Percentiles rank a stretch among this genome's conserved stretches.
Conservation (phyloP, 2,329 filamentous ascomycete genomes). For the Colletotrichum endophyticum region DNA sequence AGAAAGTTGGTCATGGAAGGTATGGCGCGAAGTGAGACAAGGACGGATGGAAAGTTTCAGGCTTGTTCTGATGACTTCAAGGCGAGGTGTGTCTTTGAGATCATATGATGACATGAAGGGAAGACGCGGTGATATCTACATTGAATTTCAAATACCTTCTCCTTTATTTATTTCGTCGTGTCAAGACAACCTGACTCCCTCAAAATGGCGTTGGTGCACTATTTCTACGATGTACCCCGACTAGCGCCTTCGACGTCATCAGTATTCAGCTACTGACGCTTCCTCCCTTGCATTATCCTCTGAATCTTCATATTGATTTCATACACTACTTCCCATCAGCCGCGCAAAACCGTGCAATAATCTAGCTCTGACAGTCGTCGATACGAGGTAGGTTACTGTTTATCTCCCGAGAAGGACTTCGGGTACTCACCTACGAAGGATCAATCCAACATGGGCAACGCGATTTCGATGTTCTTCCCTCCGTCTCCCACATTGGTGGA, state of each 20-base stretch:
- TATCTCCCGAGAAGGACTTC: background rate
- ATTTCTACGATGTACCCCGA: background rate
- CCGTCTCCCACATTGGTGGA: background rate
- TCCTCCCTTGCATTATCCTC: background rate
- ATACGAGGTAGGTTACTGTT: fast-evolving
- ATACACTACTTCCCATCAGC: background rate
- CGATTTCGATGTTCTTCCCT: background rate
- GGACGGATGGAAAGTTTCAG: background rate
- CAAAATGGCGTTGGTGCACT: background rate
- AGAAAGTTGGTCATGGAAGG: background rate
- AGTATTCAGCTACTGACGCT: background rate
- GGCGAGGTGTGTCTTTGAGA: background rate
- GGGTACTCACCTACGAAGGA: background rate
- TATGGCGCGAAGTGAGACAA: too few relatives aligned
- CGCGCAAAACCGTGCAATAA: background rate
- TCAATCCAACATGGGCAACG: background rate
- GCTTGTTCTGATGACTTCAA: background rate
- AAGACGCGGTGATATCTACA: background rate
- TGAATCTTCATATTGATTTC: background rate
- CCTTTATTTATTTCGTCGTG: background rate
- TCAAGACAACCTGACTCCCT: background rate
- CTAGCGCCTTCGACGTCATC: background rate
- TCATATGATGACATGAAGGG: background rate
- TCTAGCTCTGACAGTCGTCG: fast-evolving
- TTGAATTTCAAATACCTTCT: background rate